Evolutionary conservation across 495 filamentous ascomycete genomes (phyloP).

Genomic region (Podospora didyma): DNA sequence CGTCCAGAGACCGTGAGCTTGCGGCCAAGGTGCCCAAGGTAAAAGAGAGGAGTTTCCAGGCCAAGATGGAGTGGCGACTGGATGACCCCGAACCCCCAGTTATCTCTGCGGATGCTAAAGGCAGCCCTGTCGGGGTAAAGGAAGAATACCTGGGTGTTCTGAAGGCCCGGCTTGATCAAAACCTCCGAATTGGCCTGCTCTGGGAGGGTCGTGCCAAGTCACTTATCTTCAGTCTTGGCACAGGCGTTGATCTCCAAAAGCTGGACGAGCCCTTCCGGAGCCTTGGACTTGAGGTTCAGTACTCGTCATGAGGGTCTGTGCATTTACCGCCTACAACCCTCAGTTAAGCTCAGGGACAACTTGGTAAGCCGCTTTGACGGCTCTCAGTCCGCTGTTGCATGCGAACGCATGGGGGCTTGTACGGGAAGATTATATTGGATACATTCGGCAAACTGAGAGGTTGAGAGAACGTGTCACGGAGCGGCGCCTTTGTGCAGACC

Average conservation of each 20-base stretch:
- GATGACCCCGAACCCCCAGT: slow-evolving; percentile 31
- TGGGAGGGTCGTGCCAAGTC: slow-evolving; percentile 96
- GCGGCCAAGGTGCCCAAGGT: slow-evolving; percentile 23
- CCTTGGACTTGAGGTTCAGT: slow-evolving; percentile 84
- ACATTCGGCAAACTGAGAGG: too few relatives aligned
- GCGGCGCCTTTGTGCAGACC: too few relatives aligned
- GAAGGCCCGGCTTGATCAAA: slow-evolving; percentile 83
- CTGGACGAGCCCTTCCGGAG: slow-evolving; percentile 65
- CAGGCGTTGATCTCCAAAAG: slow-evolving; percentile 69
- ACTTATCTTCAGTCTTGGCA: slow-evolving; percentile 84
- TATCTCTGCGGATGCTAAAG: slow-evolving; percentile 6
- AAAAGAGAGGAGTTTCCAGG: slow-evolving; percentile 47
- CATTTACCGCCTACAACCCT: too few relatives aligned
- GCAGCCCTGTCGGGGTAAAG: slow-evolving; percentile 7
- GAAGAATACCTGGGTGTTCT: slow-evolving; percentile 76
- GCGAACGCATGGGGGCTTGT: too few relatives aligned
- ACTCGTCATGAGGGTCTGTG: slow-evolving; percentile 68
- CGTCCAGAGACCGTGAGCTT: slow-evolving; percentile 12
- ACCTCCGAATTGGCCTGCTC: slow-evolving; percentile 74
- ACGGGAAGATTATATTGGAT: too few relatives aligned
- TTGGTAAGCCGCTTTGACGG: too few relatives aligned
- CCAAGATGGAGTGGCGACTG: slow-evolving; percentile 52
- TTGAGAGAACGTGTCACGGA: too few relatives aligned
- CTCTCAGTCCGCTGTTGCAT: too few relatives aligned
- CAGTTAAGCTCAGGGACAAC: too few relatives aligned